phyloP scores from a whole-genome alignment of 352 stramenopile species.

The Peronospora destructor region DNA sequence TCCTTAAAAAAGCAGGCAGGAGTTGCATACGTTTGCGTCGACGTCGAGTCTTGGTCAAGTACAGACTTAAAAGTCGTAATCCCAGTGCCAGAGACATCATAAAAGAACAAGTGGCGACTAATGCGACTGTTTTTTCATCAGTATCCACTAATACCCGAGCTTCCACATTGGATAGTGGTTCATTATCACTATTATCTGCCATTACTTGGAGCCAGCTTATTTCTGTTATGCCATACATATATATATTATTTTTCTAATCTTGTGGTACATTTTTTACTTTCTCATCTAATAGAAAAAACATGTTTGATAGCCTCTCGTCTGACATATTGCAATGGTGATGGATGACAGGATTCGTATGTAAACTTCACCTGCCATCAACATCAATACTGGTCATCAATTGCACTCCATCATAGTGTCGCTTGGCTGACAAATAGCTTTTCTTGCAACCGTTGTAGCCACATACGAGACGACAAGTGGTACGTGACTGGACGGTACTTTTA shows the following conservation, averaged over 20 bases:
- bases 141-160: constrained; percentile 1
- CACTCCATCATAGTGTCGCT: constrained; percentile 5
- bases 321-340: too few species aligned
- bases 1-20: constrained; percentile 6
- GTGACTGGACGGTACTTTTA: background rate
- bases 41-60: constrained; percentile 26
- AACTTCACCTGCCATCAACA: too few species aligned
- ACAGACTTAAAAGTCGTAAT: constrained; percentile 34
- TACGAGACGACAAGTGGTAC: constrained; percentile 3
- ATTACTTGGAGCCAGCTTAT: too few species aligned
- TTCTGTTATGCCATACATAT: too few species aligned
- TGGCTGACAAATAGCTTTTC: constrained; percentile 37
- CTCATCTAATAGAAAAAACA: too few species aligned
- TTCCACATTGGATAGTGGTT: too few species aligned
- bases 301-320: too few species aligned
- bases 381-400: too few species aligned
- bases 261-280: too few species aligned
- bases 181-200: too few species aligned
- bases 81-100: constrained; percentile 50
- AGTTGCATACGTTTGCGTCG: constrained; percentile 20
- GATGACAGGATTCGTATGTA: too few species aligned
- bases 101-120: constrained; percentile 50
- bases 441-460: constrained; percentile 28
- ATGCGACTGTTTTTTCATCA: constrained; percentile 45
- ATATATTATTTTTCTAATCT: too few species aligned